These are phyloP conservation scores for Beauveria medogensis DNA, from an alignment of 2,329 filamentous ascomycete species.

Conservation along the genomic window DNA sequence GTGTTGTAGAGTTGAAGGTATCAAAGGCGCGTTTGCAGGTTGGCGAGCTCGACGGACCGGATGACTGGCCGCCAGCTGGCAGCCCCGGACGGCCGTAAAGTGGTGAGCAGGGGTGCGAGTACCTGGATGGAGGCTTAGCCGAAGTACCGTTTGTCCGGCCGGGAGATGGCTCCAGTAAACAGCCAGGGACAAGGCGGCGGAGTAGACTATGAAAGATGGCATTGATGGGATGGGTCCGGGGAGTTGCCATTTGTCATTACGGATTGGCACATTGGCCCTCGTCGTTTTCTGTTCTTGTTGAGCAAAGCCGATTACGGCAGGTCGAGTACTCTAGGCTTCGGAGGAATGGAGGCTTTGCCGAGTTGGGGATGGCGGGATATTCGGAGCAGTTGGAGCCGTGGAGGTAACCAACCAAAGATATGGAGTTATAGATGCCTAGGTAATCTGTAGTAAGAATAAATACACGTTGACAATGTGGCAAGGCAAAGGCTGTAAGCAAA, in stretches of 20 bases:
- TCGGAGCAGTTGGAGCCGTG: not conserved
- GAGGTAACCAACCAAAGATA: too few relatives aligned
- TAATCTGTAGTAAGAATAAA: too few relatives aligned
- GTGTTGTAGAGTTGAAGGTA: too few relatives aligned
- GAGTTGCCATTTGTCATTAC: not conserved
- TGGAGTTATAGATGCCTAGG: too few relatives aligned
- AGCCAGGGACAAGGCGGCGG: too few relatives aligned
- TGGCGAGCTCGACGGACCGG: not conserved
- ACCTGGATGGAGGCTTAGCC: slow-evolving; percentile 4
- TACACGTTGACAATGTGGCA: too few relatives aligned
- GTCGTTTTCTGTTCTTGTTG: not conserved
- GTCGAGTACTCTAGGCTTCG: not conserved
- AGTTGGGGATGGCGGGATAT: not conserved
- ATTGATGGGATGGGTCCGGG: not conserved
- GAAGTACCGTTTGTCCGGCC: slow-evolving; percentile 11
- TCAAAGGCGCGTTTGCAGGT: not conserved
- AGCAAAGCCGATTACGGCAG: not conserved
- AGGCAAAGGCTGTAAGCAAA: not conserved
- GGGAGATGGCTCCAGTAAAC: not conserved
- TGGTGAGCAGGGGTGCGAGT: not conserved
- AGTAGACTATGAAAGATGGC: not conserved
- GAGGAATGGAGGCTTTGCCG: slow-evolving; percentile 4
- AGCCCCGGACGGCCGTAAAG: not conserved
- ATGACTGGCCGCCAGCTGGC: not conserved
- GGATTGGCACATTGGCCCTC: not conserved